A percentile compares a stretch with the other conserved stretches of the same genome.
phyloP scores from a whole-genome alignment of 192 early-diverging fungal genomes.

The Umbelopsis sp. region DNA sequence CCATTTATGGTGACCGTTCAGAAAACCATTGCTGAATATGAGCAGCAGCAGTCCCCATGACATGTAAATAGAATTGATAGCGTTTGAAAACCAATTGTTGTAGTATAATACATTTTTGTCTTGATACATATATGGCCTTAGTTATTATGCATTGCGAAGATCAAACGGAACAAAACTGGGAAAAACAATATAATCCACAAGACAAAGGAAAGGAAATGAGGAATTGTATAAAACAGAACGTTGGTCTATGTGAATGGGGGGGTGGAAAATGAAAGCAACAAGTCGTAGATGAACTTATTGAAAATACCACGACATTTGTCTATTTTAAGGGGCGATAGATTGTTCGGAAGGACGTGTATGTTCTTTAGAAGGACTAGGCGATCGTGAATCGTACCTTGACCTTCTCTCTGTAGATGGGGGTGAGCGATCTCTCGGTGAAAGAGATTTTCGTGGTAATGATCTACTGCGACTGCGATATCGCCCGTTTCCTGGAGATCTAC shows the following conservation, averaged over 20 bases:
- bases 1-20: constrained; percentile 33
- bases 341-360: neutral
- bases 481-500: constrained; percentile 3
- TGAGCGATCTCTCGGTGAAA: constrained; percentile 1
- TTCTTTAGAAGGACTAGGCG: neutral
- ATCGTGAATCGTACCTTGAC: neutral
- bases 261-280: neutral
- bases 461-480: constrained; percentile 29
- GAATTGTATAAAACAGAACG: neutral
- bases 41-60: neutral
- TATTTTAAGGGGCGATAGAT: neutral
- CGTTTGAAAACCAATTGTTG: constrained; percentile 1
- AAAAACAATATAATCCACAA: neutral
- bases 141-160: neutral
- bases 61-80: neutral
- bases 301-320: neutral
- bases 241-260: neutral
- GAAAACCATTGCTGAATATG: constrained; percentile 1
- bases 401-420: neutral
- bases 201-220: neutral
- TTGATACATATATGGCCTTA: neutral
- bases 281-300: neutral
- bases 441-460: neutral
- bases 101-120: constrained; percentile 18
- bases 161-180: neutral